Evolutionary conservation across 129 eudicot genomes (phyloP).

Genomic region (Oenanthe sinensis): DNA sequence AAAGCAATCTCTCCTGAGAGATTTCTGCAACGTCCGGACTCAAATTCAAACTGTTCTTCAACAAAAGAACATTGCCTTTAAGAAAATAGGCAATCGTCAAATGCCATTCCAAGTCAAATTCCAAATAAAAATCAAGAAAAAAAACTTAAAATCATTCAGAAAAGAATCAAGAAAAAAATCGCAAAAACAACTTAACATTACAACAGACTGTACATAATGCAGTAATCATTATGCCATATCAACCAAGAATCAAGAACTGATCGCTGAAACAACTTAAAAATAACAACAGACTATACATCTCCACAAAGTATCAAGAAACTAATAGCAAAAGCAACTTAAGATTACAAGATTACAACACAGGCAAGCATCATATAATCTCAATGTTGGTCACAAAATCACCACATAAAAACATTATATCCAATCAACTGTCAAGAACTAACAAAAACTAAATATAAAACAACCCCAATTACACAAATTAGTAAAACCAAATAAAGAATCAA

Average conservation of each 20-base stretch:
- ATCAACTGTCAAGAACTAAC: neutral
- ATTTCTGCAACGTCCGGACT: slow-evolving; percentile 61
- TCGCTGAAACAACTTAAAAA: too few relatives aligned
- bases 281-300: neutral
- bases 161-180: neutral
- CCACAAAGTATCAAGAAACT: neutral
- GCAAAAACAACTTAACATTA: neutral
- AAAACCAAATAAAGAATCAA: neutral
- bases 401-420: neutral
- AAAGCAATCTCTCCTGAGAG: slow-evolving; percentile 82
- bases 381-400: neutral
- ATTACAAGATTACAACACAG: neutral
- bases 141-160: neutral
- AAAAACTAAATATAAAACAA: neutral
- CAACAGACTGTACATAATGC: neutral
- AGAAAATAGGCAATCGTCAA: slow-evolving; percentile 9
- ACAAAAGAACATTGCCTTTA: slow-evolving; percentile 75
- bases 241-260: neutral
- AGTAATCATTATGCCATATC: neutral
- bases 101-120: neutral
- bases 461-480: neutral
- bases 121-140: neutral
- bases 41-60: slow-evolving; percentile 70
- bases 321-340: neutral
- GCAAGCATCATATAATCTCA: neutral